Percentiles rank a stretch among this genome's conserved stretches.
Evolutionary conservation across 305 asterid species (phyloP).

Genomic region (Rubia balearica): DNA sequence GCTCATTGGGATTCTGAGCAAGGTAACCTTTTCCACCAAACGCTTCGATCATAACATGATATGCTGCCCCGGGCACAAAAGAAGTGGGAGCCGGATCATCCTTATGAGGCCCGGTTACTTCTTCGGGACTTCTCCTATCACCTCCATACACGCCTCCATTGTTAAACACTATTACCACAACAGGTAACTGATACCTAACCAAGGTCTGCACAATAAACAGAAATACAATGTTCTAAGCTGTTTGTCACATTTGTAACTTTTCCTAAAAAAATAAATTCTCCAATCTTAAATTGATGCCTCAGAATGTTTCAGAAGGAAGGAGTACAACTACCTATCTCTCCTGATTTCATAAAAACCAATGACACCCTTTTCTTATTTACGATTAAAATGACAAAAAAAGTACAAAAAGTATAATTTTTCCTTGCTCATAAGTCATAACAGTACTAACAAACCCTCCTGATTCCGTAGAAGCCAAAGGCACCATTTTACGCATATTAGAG

Average conservation of each 20-base stretch:
- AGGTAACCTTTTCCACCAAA: slow-evolving; percentile 4
- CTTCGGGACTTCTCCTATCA: slow-evolving; percentile 4
- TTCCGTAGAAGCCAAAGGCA: neutral
- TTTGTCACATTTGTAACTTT: neutral
- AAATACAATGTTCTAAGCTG: neutral
- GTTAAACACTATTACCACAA: slow-evolving; percentile 1
- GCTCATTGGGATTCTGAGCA: neutral
- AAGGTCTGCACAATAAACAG: neutral
- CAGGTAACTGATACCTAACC: slow-evolving; percentile 4
- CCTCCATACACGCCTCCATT: slow-evolving; percentile 8
- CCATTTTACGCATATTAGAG: neutral
- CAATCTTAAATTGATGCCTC: neutral
- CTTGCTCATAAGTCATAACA: neutral
- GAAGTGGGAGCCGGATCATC: slow-evolving; percentile 6
- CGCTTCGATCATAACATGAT: neutral
- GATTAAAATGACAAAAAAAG: neutral
- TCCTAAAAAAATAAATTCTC: neutral
- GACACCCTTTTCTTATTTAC: neutral
- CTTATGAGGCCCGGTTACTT: slow-evolving; percentile 4
- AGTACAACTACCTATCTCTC: neutral
- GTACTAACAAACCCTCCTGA: neutral
- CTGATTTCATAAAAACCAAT: too few relatives aligned
- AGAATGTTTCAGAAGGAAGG: neutral
- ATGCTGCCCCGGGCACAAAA: neutral
- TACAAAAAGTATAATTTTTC: neutral